These are phyloP conservation scores for Leucocoprinus leucothites DNA, from an alignment of 768 basidiomycete species.

Conservation along the genomic window DNA sequence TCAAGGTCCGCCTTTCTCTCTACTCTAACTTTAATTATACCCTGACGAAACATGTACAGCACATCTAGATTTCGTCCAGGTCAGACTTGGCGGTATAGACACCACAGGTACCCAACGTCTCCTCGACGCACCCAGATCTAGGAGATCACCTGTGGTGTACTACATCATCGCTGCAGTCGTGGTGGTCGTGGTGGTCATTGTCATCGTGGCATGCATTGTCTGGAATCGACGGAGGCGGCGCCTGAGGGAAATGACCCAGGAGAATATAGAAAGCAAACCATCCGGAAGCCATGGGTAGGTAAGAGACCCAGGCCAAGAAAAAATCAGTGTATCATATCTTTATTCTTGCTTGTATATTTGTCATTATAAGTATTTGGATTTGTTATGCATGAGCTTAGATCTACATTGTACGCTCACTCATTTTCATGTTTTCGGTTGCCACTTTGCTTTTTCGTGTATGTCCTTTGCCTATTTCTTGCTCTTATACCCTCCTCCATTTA, in stretches of 20 bases:
- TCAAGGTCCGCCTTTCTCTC: slow-evolving; percentile 26
- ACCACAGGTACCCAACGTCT: slow-evolving; percentile 15
- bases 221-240: slow-evolving; percentile 13
- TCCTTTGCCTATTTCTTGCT: too few species aligned
- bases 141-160: slow-evolving; percentile 13
- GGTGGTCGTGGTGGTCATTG: slow-evolving; percentile 4
- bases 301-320: too few species aligned
- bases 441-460: too few species aligned
- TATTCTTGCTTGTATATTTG: too few species aligned
- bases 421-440: too few species aligned
- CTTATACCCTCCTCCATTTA: too few species aligned
- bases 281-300: too few species aligned
- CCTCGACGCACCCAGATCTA: neutral
- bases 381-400: too few species aligned
- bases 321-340: too few species aligned
- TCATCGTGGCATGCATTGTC: slow-evolving; percentile 14
- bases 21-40: neutral
- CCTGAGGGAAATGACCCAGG: neutral
- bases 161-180: slow-evolving; percentile 19
- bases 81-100: slow-evolving; percentile 30
- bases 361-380: too few species aligned
- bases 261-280: too few species aligned
- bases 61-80: slow-evolving; percentile 34
- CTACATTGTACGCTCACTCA: too few species aligned
- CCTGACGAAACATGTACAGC: slow-evolving; percentile 17